Evolutionary conservation across 768 basidiomycete genomes (phyloP), one percentile per base, ranked within the genome.

Genomic region (Pulveroboletus sp.): DNA sequence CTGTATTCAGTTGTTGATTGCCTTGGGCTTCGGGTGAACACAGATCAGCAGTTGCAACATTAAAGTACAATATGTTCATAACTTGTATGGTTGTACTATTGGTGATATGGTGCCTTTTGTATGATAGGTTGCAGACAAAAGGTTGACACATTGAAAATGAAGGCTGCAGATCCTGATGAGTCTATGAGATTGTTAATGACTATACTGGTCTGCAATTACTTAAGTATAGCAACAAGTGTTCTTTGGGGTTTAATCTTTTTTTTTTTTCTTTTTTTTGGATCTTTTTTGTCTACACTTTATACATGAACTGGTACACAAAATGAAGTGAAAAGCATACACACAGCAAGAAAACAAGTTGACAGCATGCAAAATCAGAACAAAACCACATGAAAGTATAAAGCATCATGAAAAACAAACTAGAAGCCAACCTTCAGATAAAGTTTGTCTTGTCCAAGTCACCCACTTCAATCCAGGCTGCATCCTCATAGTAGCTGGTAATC

Each of bases 401-500:
- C 45, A 53, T 20, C 31, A 38, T 4, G 20, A 44, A 25, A n/a
- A 21, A n/a, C 38, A 46, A 4, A 13, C 19, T n/a, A 17, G 39
- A 29, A 40, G 21, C 34, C 14, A 24, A n/a, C 47, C 31, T 29
- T 47, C 33, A 65, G 20, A 60, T 36, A 55, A 66, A 56, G 3
- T 10, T 2, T 17, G 53, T 57, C 25, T 43, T 47, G 34, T 50
- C 38, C 50, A 76, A 27, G 17, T 69, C 66, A 46, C 60, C 57
- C 40, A 61, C 52, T 40, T 62, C 64, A 37, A 75, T 46, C 75
- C 75, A 77, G 12, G 64, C 66, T 2, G 56, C 39, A 0, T 65
- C 59, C 2, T 63, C 65, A 61, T 68, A 71, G 10, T 57, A 67
- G 8, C 43, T 54, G 3, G 2, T 2, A 12, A 68, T 64, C 53